Evolutionary conservation across 148 eudicot species (phyloP), one percentile per base, ranked within the genome.

Genomic region (Simmondsia chinensis): DNA sequence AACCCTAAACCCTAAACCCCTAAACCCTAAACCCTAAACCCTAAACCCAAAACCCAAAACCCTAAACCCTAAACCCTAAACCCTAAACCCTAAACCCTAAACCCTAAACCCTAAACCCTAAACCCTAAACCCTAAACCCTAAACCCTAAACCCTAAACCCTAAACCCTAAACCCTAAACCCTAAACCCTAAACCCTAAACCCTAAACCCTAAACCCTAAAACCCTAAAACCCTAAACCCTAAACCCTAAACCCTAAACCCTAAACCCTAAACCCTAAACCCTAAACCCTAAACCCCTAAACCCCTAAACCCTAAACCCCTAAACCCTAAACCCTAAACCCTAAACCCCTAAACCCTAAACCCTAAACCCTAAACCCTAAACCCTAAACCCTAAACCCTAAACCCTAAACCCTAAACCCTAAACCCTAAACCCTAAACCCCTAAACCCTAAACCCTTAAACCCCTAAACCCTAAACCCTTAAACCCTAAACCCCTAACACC

Each of bases 351-450:
- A n/a, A n/a, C n/a, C n/a, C n/a, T n/a, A n/a, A 59, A 38, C 64
- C 64, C 46, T 26, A 49, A 59, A 38, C 64, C 56, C 29, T 26
- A 49, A 59, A 28, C 57, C 64, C 46, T 28, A 49, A 59, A 26
- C 48, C 64, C 64, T 33, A 21, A 59, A 50, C 50, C 64, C 64
- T 43, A 41, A 60, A 50, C 56, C 65, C 57, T 34, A 41, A 50
- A 50, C 57, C 65, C 57, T 41, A 50, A 60, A 60, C 65, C 65
- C 65, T 50, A 50, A 60, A 60, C 65, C 65, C 65, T 57, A 50
- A 60, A n/a, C n/a, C n/a, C n/a, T n/a, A n/a, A n/a, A n/a, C n/a
- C n/a, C n/a, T n/a, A n/a, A n/a, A n/a, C n/a, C 57, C 65, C 65
- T 43, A 41, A 50, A 60, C 50, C 65, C 60, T 35, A 39, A 59